Conservation (phyloP, 306 rosid species). For the Begonia loranthoides region DNA sequence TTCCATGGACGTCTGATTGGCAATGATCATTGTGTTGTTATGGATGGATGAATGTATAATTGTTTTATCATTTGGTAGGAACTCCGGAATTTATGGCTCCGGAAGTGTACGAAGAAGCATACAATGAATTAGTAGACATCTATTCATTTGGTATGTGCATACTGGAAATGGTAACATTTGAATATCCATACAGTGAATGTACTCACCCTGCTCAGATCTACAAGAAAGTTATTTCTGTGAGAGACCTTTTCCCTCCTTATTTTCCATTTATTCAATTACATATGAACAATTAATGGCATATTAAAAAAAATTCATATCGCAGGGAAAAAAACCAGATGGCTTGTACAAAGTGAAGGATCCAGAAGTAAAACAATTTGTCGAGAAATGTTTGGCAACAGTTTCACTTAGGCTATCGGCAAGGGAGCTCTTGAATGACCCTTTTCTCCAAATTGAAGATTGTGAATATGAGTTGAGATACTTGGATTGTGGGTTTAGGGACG, state of each 20-base stretch:
- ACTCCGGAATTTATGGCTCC: constrained; percentile 99
- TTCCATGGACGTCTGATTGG: no score
- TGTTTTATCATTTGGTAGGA: constrained; percentile 24
- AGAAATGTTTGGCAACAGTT: constrained; percentile 82
- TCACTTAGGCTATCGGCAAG: constrained; percentile 68
- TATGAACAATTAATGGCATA: no score
- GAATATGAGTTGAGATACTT: constrained; percentile 36
- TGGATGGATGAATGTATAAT: no score
- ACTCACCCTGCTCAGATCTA: constrained; percentile 91
- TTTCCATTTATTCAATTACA: no score
- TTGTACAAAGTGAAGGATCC: constrained; percentile 79
- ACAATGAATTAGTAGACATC: constrained; percentile 87
- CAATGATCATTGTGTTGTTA: no score
- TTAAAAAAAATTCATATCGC: not conserved
- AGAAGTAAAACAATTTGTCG: constrained; percentile 64
- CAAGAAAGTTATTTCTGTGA: constrained; percentile 92
- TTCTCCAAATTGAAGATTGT: constrained; percentile 50
- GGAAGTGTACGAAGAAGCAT: constrained; percentile 89
- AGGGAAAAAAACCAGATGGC: constrained; percentile 93
- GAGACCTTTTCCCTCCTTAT: constrained; percentile 23
- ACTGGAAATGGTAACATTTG: constrained; percentile 91
- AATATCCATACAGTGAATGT: constrained; percentile 95
- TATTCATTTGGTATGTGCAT: constrained; percentile 96
- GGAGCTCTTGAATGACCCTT: constrained; percentile 79
- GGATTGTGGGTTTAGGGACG: constrained; percentile 6